Evolutionary conservation across 768 basidiomycete genomes (phyloP), one percentile per base, ranked within the genome.

Genomic region (Mycena vulgaris): DNA sequence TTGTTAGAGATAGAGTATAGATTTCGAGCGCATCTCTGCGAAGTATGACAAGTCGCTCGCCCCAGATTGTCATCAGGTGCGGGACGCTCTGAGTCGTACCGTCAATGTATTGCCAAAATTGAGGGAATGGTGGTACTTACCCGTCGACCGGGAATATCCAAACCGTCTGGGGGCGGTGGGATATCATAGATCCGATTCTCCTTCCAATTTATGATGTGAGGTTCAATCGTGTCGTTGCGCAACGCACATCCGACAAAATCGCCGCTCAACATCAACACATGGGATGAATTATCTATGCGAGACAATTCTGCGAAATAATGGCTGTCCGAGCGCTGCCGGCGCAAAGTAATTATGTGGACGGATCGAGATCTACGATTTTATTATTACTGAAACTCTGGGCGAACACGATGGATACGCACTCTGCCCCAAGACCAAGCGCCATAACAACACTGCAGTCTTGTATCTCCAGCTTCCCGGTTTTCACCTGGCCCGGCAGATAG

Each of bases 131-230:
- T 19, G n/a, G 25, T 48, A 48, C 47, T 7, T 4, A 48, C 47
- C 11, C 47, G 16, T 13, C 25, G 23, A 28, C 47, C 52, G 0
- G 67, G 67, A 13, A 56, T 27, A 39, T 68, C 60, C 13, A 35
- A 30, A 23, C 39, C 55, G 23, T 27, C 64, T 1, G 45, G 53
- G 10, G 63, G 55, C 37, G 42, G 49, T 5, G 57, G 57, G 13
- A 60, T 35, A 13, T 65, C 49, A 11, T 52, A 28, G 5, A 61
- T 19, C 2, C 9, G 23, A 0, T 14, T 17, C 0, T 37, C 31
- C 49, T 21, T 48, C 69, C 69, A 70, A 39, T 65, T 33, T 25
- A 73, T 56, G 17, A 73, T 10, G 30, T 70, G 69, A 1, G 66
- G 69, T 0, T 56, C 39, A 35, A 35, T 40, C 0, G 27, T 31